These are phyloP conservation scores for Auriscalpium orientale DNA, from an alignment of 768 basidiomycete genomes.

Conservation along the genomic window DNA sequence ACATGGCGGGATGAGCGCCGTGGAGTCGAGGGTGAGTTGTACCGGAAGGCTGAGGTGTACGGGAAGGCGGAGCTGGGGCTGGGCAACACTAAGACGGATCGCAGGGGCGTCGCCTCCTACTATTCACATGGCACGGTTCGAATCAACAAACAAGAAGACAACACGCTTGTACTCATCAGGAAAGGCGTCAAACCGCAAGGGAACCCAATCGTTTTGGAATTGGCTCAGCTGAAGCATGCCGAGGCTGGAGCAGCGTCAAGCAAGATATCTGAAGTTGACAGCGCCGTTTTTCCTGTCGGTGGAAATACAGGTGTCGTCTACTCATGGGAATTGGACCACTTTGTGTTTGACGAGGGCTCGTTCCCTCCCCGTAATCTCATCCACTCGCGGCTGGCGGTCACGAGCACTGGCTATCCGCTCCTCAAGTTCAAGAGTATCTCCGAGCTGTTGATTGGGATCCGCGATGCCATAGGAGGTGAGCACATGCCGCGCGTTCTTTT, in stretches of 20 bases:
- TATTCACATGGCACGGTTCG: background rate
- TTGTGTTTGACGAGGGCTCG: background rate
- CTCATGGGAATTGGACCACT: background rate
- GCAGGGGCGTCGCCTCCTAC: background rate
- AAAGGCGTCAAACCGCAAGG: background rate
- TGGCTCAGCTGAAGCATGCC: background rate
- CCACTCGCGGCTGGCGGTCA: background rate
- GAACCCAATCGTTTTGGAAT: background rate
- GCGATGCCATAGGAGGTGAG: background rate
- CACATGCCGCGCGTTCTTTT: background rate
- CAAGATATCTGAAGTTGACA: background rate
- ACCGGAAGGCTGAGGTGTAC: background rate
- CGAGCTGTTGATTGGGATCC: background rate
- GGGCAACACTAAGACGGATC: background rate
- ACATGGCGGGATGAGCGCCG: background rate
- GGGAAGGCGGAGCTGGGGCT: too few relatives aligned
- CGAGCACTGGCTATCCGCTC: background rate
- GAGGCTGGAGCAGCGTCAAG: too few relatives aligned
- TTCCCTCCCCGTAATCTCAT: background rate
- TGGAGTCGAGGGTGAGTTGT: background rate
- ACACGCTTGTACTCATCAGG: background rate
- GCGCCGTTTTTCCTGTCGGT: background rate
- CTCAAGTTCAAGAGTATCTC: background rate
- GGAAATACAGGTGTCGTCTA: too few relatives aligned
- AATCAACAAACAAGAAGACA: background rate